Conservation (phyloP, 2,329 filamentous ascomycete genomes). For the Colletotrichum sp. region DNA sequence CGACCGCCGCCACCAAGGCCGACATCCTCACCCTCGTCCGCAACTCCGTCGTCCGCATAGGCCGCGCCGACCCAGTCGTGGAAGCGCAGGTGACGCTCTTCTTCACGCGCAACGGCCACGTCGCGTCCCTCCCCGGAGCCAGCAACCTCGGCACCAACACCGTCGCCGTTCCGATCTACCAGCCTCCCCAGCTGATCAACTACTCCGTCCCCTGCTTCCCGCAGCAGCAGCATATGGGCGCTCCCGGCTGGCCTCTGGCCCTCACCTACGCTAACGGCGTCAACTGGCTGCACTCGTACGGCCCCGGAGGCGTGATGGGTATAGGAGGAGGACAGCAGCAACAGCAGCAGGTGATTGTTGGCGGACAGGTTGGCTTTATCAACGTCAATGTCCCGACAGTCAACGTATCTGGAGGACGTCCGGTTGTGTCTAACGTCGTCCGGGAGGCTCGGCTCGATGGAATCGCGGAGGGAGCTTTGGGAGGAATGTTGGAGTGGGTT, state of each 20-base stretch:
- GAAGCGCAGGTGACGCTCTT: constrained; percentile 12
- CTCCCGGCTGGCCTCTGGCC: not conserved
- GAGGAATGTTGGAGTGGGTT: not conserved
- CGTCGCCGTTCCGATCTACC: not conserved
- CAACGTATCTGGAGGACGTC: not conserved
- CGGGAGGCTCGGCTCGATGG: not conserved
- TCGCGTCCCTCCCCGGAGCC: not conserved
- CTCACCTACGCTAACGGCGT: constrained; percentile 1
- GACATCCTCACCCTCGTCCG: constrained; percentile 2
- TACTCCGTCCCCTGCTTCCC: not conserved
- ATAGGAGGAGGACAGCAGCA: not conserved
- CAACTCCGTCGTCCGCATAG: not conserved
- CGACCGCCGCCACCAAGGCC: not conserved
- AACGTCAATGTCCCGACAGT: not conserved
- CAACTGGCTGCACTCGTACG: constrained; percentile 9
- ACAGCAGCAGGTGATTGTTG: not conserved
- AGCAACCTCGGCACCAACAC: too few relatives aligned
- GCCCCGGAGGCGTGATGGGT: not conserved
- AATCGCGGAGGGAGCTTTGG: not conserved
- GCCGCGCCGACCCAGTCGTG: constrained; percentile 5
- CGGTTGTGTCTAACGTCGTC: constrained; percentile 2
- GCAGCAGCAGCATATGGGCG: not conserved
- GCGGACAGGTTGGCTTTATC: not conserved
- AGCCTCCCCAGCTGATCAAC: not conserved
- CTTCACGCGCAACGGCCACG: not conserved